These are phyloP conservation scores for Chaetoscypha palmicola DNA, from an alignment of 2,329 filamentous ascomycete genomes.

Conservation along the genomic window DNA sequence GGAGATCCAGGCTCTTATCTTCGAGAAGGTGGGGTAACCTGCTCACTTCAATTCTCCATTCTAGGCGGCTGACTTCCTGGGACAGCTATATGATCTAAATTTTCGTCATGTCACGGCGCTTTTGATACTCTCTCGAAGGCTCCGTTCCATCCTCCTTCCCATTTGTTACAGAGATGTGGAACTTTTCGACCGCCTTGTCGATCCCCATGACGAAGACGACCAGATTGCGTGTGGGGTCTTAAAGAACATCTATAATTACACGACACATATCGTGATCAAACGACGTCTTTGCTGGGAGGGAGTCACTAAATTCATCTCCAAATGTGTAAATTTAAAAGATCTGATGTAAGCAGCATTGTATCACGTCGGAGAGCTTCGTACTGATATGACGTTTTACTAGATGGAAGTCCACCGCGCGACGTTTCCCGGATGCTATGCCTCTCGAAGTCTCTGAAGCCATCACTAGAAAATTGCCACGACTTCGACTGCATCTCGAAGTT, in stretches of 20 bases:
- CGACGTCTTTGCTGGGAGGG: neutral
- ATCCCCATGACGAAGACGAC: neutral
- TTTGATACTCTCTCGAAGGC: no score
- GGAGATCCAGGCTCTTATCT: neutral
- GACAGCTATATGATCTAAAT: neutral
- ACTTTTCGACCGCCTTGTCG: neutral
- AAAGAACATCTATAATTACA: neutral
- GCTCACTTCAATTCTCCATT: no score
- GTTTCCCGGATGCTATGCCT: neutral
- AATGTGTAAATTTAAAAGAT: neutral
- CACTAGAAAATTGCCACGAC: neutral
- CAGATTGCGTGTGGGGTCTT: no score
- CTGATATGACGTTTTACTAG: neutral
- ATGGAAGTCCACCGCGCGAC: neutral
- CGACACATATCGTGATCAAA: neutral
- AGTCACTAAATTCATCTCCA: neutral
- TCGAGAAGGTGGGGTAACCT: neutral
- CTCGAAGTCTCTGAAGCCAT: neutral
- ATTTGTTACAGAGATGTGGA: no score
- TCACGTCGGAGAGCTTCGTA: no score
- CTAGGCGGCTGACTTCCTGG: no score
- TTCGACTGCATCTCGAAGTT: neutral
- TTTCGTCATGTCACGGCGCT: neutral
- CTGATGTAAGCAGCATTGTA: neutral
- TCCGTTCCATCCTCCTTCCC: no score